These are phyloP conservation scores for Globisporangium recalcitrans DNA, from an alignment of 352 stramenopile species.

Conservation along the genomic window DNA sequence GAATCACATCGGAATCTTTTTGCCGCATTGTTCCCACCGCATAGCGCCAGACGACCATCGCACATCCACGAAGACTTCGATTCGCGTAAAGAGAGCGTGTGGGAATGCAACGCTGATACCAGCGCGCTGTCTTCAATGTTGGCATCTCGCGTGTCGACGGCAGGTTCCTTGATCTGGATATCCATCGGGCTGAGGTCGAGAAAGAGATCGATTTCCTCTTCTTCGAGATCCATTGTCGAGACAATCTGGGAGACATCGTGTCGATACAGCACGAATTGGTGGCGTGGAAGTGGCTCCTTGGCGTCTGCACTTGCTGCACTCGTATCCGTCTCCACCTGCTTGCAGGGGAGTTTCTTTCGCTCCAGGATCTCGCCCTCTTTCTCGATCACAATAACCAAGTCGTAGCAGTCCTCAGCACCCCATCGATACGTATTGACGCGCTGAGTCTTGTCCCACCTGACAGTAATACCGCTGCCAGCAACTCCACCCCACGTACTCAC, in stretches of 20 bases:
- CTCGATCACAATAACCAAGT: conserved; percentile 67
- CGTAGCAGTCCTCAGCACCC: conserved; percentile 71
- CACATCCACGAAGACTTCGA: conserved; percentile 72
- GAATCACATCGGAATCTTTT: conserved; percentile 57
- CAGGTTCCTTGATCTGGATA: conserved; percentile 6
- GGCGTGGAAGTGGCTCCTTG: conserved; percentile 29
- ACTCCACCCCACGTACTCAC: conserved; percentile 76
- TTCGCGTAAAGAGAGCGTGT: conserved; percentile 40
- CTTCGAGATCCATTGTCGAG: conserved; percentile 45
- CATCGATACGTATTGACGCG: conserved; percentile 83
- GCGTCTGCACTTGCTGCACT: conserved; percentile 8
- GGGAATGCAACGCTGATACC: conserved; percentile 46
- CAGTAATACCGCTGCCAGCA: conserved; percentile 70
- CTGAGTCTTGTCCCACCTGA: conserved; percentile 79
- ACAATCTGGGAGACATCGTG: conserved; percentile 45
- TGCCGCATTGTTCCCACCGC: conserved; percentile 48
- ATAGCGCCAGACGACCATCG: conserved; percentile 49
- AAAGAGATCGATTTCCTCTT: conserved; percentile 49
- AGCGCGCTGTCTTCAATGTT: conserved; percentile 20
- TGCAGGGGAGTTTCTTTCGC: conserved; percentile 44
- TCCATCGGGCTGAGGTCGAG: conserved; percentile 35
- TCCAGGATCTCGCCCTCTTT: conserved; percentile 38
- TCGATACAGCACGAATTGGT: conserved; percentile 61
- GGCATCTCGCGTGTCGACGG: conserved; percentile 5
- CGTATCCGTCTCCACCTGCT: conserved; percentile 15